phyloP scores from a whole-genome alignment of 2,329 filamentous ascomycete species.

The Fusarium sp. region DNA sequence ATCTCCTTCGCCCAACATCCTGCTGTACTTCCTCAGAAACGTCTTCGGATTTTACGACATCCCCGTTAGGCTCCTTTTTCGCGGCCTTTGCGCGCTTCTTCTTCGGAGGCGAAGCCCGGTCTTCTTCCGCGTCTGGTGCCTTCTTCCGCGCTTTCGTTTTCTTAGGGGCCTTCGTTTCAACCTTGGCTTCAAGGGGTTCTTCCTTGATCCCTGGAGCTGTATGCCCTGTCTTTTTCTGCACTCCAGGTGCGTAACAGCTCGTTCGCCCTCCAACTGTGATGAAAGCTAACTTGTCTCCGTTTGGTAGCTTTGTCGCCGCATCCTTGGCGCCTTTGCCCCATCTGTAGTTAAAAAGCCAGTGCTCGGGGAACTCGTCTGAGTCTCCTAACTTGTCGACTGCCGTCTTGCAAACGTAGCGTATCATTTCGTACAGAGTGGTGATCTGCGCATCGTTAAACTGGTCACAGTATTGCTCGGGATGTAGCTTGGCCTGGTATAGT shows the following conservation, averaged over 20 bases:
- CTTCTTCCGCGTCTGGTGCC: constrained; percentile 41
- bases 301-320: constrained; percentile 77
- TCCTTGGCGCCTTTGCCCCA: constrained; percentile 93
- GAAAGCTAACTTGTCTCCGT: constrained; percentile 87
- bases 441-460: constrained; percentile 82
- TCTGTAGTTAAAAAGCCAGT: constrained; percentile 90
- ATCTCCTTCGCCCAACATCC: constrained; percentile 44
- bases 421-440: constrained; percentile 77
- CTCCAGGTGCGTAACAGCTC: constrained; percentile 86
- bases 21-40: constrained; percentile 18
- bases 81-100: constrained; percentile 44
- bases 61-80: constrained; percentile 49
- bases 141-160: constrained; percentile 49
- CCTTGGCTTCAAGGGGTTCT: constrained; percentile 55
- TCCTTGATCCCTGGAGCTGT: constrained; percentile 62
- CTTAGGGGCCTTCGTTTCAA: constrained; percentile 45
- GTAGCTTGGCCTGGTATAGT: constrained; percentile 88
- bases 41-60: constrained; percentile 33
- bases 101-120: constrained; percentile 40
- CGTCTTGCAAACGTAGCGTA: constrained; percentile 84
- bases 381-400: constrained; percentile 86
- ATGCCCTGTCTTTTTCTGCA: constrained; percentile 83
- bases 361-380: constrained; percentile 84
- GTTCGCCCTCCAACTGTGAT: constrained; percentile 93
- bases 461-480: constrained; percentile 94